Base-by-base conservation (phyloP, 192 early-diverging fungal genomes). In the Coemansia umbellata region DNA sequence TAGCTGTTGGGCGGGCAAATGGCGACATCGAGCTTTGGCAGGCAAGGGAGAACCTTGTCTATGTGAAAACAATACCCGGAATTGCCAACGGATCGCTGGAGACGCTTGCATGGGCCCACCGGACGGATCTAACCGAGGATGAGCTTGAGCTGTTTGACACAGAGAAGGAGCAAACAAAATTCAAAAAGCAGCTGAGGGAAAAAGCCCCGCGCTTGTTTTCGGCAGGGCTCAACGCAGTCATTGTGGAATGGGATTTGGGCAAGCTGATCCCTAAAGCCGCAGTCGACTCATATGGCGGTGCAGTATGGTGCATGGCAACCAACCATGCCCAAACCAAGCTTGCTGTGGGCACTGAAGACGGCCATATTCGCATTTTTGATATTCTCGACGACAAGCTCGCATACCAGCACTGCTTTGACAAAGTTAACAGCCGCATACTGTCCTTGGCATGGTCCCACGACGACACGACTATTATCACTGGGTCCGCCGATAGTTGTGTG, bases 11-110 rank as follows among this genome's bases (percentile, higher is more conserved):
- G 26, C 76, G 95, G 42, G 88, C 82, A 21, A 95, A 95, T 65
- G 93, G 95, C 21, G 86, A 95, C 60, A 91, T 98, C 50, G 93
- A 98, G 73, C 72, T 98, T 43, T 96, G 92, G 92, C 83, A 85
- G 66, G 85, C 87, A 23, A 65, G 60, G 39, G 59, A 82, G 30
- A 77, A 80, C 23, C 87, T 87, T 78, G 78, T 82, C 28, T 70
- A 92, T 28, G 89, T 91, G 66, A 91, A 92, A 87, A 86, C 82
- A 32, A 91, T 96, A 17, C 90, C 91, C 8, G 90, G 91, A 37
- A 78, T 82, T 39, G 62, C 80, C 41, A 87, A 86, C 49, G 78
- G 79, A 13, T 83, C 86, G 1, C 80, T 94, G 17, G 93, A 94
- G 62, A 79, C 82, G 19, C 59, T 98, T 36, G 82, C 82, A 5